phyloP scores from a whole-genome alignment of 345 rosid genomes.

The Cardamine resedifolia region DNA sequence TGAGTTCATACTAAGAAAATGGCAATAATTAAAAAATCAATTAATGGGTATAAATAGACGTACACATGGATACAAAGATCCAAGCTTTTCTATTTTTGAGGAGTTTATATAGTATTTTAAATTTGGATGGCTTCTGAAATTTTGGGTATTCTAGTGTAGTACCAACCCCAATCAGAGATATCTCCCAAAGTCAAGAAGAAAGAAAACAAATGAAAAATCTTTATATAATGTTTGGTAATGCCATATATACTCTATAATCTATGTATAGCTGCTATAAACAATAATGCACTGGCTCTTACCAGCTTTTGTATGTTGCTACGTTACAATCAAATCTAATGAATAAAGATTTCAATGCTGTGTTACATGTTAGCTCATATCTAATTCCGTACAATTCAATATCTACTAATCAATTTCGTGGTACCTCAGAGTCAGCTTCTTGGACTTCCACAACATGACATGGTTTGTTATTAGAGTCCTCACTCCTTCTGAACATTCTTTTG shows the following conservation, averaged over 20 bases:
- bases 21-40: not conserved
- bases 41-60: not conserved
- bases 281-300: not conserved
- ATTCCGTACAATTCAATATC: not conserved
- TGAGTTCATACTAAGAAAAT: constrained; percentile 27
- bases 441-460: constrained; percentile 26
- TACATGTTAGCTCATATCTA: constrained; percentile 23
- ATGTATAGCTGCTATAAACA: constrained; percentile 7
- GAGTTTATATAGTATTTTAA: not conserved
- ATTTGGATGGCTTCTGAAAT: not conserved
- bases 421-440: constrained; percentile 32
- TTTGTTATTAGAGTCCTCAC: constrained; percentile 42
- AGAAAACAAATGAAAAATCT: not conserved
- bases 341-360: constrained; percentile 5
- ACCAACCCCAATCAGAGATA: not conserved
- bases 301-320: constrained; percentile 8
- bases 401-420: constrained; percentile 23
- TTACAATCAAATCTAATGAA: constrained; percentile 20
- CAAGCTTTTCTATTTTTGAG: not conserved
- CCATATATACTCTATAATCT: not conserved
- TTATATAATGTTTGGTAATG: not conserved
- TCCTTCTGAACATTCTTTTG: constrained; percentile 54
- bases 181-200: constrained; percentile 5
- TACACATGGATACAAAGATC: constrained; percentile 12
- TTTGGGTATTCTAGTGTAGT: not conserved